Percentiles rank a stretch among this genome's conserved stretches.
These are phyloP conservation scores for Globisporangium solare DNA, from an alignment of 352 stramenopile genomes.

Conservation along the genomic window DNA sequence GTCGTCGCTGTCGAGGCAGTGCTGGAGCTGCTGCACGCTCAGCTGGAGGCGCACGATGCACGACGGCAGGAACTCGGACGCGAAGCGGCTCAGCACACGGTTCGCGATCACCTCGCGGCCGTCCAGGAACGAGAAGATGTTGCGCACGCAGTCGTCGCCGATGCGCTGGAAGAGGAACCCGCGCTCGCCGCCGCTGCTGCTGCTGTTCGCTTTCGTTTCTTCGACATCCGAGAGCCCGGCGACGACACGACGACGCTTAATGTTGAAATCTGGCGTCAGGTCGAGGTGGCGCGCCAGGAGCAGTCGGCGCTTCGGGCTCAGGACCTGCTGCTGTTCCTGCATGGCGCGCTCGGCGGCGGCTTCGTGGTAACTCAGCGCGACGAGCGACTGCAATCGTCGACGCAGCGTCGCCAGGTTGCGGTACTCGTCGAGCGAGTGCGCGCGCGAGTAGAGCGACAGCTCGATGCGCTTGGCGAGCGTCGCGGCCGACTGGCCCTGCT, in stretches of 20 bases:
- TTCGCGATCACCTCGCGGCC: slow-evolving; percentile 50
- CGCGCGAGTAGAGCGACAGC: slow-evolving; percentile 63
- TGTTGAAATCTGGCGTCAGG: slow-evolving; percentile 10
- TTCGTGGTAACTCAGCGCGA: slow-evolving; percentile 68
- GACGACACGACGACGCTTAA: slow-evolving; percentile 40
- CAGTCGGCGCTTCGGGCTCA: slow-evolving; percentile 21
- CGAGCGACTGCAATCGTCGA: slow-evolving; percentile 62
- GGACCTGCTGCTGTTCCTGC: slow-evolving; percentile 1
- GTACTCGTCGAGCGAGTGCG: slow-evolving; percentile 63
- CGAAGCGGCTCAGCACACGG: slow-evolving; percentile 44
- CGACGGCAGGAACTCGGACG: slow-evolving; percentile 38
- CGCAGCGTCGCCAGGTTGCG: slow-evolving; percentile 62
- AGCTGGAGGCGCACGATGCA: slow-evolving; percentile 47
- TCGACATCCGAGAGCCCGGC: slow-evolving; percentile 5
- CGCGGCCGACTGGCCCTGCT: slow-evolving; percentile 17
- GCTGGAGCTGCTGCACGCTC: slow-evolving; percentile 35
- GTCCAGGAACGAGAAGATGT: slow-evolving; percentile 57
- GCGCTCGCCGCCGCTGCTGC: background rate
- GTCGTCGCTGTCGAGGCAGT: slow-evolving; percentile 16
- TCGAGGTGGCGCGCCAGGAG: slow-evolving; percentile 18
- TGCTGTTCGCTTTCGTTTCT: slow-evolving; percentile 1
- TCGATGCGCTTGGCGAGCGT: slow-evolving; percentile 69
- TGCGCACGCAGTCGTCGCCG: slow-evolving; percentile 46
- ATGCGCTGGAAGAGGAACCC: slow-evolving; percentile 21
- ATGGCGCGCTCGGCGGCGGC: slow-evolving; percentile 22